Conservation (phyloP, 495 filamentous ascomycete genomes). For the Cenococcum geophilum region DNA sequence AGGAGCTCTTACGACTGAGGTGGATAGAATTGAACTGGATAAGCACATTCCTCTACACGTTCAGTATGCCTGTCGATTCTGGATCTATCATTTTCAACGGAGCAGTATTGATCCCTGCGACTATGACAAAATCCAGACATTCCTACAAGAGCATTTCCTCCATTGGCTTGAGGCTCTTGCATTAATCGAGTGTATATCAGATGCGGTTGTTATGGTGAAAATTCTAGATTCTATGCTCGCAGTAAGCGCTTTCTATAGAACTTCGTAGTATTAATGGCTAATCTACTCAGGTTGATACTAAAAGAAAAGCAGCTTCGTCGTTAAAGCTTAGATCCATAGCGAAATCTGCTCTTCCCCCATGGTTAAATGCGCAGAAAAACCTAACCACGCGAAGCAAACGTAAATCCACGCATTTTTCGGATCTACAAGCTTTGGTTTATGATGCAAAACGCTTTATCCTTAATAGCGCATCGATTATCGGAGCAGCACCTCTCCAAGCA, state of each 20-base stretch:
- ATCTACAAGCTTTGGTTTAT: slow-evolving; percentile 26
- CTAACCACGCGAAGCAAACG: background rate
- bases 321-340: too few species aligned
- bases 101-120: slow-evolving; percentile 28
- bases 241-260: too few species aligned
- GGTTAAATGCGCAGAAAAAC: background rate
- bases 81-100: slow-evolving; percentile 36
- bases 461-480: slow-evolving; percentile 21
- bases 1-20: slow-evolving; percentile 16
- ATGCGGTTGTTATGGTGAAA: background rate
- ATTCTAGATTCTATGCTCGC: background rate
- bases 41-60: background rate
- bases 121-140: slow-evolving; percentile 29
- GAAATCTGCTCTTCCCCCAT: too few species aligned
- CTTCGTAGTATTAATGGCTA: too few species aligned
- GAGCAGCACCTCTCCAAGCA: slow-evolving; percentile 31
- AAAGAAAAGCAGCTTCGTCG: too few species aligned
- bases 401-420: background rate
- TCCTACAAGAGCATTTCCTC: slow-evolving; percentile 35
- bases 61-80: slow-evolving; percentile 20
- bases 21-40: background rate
- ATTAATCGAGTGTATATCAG: slow-evolving; percentile 26
- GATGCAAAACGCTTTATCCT: slow-evolving; percentile 39
- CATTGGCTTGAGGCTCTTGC: slow-evolving; percentile 33
- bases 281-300: too few species aligned